Base-by-base conservation (phyloP, 2,329 filamentous ascomycete species). In the Aureobasidium sp. region DNA sequence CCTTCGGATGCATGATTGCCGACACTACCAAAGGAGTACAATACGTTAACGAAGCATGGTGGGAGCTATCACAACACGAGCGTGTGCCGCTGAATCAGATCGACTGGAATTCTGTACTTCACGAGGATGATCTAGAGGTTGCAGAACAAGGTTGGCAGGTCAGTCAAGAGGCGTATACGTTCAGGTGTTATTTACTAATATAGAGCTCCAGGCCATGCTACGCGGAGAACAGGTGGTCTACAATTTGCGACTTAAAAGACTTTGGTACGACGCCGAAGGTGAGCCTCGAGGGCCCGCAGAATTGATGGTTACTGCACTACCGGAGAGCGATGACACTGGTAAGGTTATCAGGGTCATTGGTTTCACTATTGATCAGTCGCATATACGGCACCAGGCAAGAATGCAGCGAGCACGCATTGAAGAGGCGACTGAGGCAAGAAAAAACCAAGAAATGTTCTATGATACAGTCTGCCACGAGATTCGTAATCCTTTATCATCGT, bases 401-500 rank as follows among this genome's bases (percentile, higher is more conserved):
- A 36, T 74, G 6, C 65, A 72, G 9, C 62, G 67, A 5, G 66
- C 69, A 58, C 65, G 69, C 27, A 65, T 73, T 5, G 68, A 74
- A 47, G 73, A 75, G 39, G 73, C 71, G 2, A 62, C 73, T 26
- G 73, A 75, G 64, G 68, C 69, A 9, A 74, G 73, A 60, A 63
- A 70, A 17, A 69, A 73, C 44, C 70, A 68, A 5, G 72, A 74
- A 29, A 63, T 57, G 23, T 64, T 63, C 23, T 44, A 51, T 20
- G 61, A 62, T 41, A 62, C 36, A 15, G 37, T 52, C 47, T 41
- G 36, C 13, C 57, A 61, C 17, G 57, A 61, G 58, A 77, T 78
- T 70, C 68, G 77, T 3, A 79, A 78, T 61, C 77, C 76, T 1
- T 68, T 78, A 0, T 72, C 70, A 32, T 76, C 77, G 0, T 52